Percentiles rank a stretch among this genome's conserved stretches.
phyloP scores from a whole-genome alignment of 2,329 filamentous ascomycete species.

The Botrytis elliptica region DNA sequence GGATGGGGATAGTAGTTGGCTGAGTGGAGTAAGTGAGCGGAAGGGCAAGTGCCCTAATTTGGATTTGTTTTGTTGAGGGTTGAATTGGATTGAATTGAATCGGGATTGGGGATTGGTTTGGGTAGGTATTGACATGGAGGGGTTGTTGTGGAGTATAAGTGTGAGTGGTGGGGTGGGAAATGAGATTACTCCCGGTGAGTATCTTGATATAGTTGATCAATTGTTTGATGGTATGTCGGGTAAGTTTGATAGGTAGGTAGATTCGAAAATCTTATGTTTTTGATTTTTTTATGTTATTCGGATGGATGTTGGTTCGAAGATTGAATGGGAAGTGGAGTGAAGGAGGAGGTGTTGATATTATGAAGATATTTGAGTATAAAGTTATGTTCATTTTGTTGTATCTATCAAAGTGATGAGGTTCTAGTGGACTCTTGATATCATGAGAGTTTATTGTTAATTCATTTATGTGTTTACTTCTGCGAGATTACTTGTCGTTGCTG shows the following conservation, averaged over 20 bases:
- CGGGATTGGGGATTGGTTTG: no score
- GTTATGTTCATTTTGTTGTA: not conserved
- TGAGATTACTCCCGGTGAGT: not conserved
- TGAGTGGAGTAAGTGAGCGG: not conserved
- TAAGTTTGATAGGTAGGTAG: not conserved
- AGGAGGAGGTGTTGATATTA: no score
- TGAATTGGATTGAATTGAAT: not conserved
- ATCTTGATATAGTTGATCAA: not conserved
- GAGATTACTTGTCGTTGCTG: no score
- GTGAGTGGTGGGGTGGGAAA: not conserved
- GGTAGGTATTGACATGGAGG: not conserved
- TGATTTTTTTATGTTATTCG: not conserved
- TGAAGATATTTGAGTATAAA: no score
- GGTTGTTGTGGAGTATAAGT: not conserved
- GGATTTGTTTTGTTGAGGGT: not conserved
- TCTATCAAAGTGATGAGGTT: not conserved
- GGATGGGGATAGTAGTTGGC: not conserved
- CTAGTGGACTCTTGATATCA: not conserved
- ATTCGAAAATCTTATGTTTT: not conserved
- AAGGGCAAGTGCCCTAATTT: constrained; percentile 12
- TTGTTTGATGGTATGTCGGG: not conserved
- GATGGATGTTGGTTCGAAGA: not conserved
- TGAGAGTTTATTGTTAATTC: not conserved
- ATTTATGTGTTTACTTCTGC: no score
- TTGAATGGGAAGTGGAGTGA: no score